These are phyloP conservation scores for Cunninghamia lanceolata DNA, from an alignment of 75 land plant species.

Conservation along the genomic window DNA sequence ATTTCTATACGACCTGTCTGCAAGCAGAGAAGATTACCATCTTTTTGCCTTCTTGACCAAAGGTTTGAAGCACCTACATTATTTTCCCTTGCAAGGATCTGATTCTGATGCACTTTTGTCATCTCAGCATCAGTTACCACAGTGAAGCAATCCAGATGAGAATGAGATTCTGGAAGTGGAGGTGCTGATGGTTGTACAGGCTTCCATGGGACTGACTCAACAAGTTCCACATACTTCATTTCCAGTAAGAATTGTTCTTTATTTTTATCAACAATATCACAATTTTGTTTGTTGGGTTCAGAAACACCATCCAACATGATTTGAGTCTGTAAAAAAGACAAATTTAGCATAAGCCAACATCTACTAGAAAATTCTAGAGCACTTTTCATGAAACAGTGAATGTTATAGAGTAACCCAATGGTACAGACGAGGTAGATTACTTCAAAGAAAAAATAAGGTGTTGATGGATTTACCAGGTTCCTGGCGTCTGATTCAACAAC, in stretches of 20 bases:
- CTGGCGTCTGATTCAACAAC: background rate
- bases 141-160: background rate
- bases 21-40: constrained; percentile 4
- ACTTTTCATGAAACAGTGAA: background rate
- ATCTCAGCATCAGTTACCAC: background rate
- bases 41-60: constrained; percentile 7
- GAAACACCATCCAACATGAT: background rate
- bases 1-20: background rate
- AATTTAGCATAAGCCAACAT: background rate
- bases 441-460: background rate
- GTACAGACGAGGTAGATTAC: background rate
- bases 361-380: background rate
- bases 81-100: background rate
- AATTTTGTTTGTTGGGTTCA: background rate
- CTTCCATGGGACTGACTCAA: constrained; percentile 1
- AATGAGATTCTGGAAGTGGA: background rate
- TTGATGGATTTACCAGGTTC: background rate
- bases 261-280: background rate
- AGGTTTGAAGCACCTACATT: background rate
- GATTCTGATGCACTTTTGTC: background rate
- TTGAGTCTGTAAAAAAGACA: background rate
- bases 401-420: background rate
- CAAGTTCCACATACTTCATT: background rate
- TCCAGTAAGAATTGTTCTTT: background rate
- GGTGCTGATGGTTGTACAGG: constrained; percentile 8